A percentile compares a stretch with the other conserved stretches of the same genome.
phyloP scores from a whole-genome alignment of 768 basidiomycete genomes.

The Lactifluus piperatus region DNA sequence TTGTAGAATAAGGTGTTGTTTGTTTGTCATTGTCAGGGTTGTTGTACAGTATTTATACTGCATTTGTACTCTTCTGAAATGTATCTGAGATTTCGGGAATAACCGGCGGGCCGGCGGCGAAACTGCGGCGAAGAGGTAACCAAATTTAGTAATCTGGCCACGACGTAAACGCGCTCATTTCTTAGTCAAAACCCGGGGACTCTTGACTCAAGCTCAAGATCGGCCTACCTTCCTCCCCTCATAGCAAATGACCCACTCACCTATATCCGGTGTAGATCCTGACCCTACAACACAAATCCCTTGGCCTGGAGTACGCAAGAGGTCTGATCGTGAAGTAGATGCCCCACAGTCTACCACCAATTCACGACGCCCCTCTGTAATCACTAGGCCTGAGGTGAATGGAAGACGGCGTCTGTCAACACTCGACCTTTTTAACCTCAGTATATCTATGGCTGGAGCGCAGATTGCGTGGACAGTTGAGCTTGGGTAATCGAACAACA shows the following conservation, averaged over 20 bases:
- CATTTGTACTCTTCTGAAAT: no score
- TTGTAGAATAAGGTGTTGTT: neutral
- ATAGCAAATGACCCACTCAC: slow-evolving; percentile 62
- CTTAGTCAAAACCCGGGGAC: no score
- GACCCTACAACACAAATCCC: slow-evolving; percentile 75
- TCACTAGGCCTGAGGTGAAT: slow-evolving; percentile 25
- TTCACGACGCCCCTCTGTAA: slow-evolving; percentile 6
- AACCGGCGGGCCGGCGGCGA: no score
- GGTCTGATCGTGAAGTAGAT: slow-evolving; percentile 23
- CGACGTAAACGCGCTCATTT: no score
- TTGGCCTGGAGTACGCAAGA: slow-evolving; percentile 42
- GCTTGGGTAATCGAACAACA: slow-evolving; percentile 54
- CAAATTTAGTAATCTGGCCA: no score
- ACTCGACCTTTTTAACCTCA: slow-evolving; percentile 58
- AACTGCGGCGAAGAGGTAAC: no score
- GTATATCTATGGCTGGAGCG: slow-evolving; percentile 89
- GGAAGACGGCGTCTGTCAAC: slow-evolving; percentile 30
- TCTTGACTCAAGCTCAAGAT: no score
- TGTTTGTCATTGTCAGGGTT: neutral
- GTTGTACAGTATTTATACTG: neutral
- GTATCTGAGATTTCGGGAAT: no score
- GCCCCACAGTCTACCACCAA: neutral
- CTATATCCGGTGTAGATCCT: slow-evolving; percentile 44
- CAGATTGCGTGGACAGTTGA: slow-evolving; percentile 96
- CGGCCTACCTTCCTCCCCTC: neutral